Base-by-base conservation (phyloP, 1,139 yeast genomes). In the Keqinozyma sinolaborantium region DNA sequence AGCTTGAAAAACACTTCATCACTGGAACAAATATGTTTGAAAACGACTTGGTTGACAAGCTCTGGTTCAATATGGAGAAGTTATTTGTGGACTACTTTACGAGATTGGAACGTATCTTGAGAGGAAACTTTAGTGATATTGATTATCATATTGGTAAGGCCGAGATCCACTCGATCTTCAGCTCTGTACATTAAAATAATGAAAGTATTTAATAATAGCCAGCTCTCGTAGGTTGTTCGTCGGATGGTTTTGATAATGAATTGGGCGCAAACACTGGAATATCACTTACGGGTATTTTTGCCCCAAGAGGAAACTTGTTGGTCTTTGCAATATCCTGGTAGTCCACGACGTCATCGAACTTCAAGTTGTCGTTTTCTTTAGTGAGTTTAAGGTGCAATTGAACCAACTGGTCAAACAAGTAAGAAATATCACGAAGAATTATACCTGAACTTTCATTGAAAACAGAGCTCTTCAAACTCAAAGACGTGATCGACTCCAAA, bases 1-100 rank as follows among this genome's bases (percentile, higher is more conserved):
- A 78, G 26, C 71, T 87, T 34, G 77, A 76, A 29, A 64, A 68
- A 40, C 86, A 84, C 45, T 78, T 84, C 42, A 44, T 58, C 8
- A 57, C 56, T 19, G 71, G 73, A 9, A 58, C 58, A 21, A 62
- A 60, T 33, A 63, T 65, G 49, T 60, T 66, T 42, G 79, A 73
- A 41, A 67, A 59, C 34, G 77, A 70, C 34, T 50, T 74, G 30
- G 49, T 71, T 32, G 68, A 66, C 31, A 63, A 42, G 57, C 64
- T 57, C 45, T 74, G 69, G 78, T 51, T 49, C 41, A 62, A 62
- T 46, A 43, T 72, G 62, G 69, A 64, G 47, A 48, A 45, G 13
- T 58, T 53, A 29, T 60, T 62, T 36, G 55, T 56, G 15, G 55
- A 47, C 20, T 60, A 62, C 28, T 70, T 73, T 47, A 46, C 53